Base-by-base conservation (phyloP, 345 rosid genomes). In the Lumnitzera racemosa region DNA sequence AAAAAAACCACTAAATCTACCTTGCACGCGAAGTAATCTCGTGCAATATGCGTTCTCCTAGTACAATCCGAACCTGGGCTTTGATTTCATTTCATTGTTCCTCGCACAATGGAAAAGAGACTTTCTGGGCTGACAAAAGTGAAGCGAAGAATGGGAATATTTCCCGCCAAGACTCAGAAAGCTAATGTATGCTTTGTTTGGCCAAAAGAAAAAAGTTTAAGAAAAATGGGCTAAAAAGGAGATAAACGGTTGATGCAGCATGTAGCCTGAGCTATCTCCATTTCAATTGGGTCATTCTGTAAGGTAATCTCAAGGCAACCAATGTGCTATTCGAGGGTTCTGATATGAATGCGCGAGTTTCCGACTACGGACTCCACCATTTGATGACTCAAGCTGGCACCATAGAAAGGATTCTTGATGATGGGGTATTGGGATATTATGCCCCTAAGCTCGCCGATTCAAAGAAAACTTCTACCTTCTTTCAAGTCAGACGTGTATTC, bases 221-320 rank as follows among this genome's bases (percentile, higher is more conserved):
- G 20, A 20, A 20, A 20, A 20, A 20, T 20, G 20, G 20, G 20
- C 20, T 20, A 20, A 20, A 20, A 20, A 20, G 7, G 36, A 29
- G 36, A 6, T 6, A 87, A 23, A 87, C 96, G 1, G 99, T 94
- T 43, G 99, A 94, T 52, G 82, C 87, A 15, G 97, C 99, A 43
- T 96, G 99, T 59, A 96, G 99, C 74, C 86, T 94, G 61, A 94
- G 89, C 78, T 94, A 94, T 56, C 97, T 94, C 74, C 99, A 94
- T 75, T 88, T 94, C 2, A 97, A 94, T 62, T 85, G 99, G n/a
- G 94, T 87, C 36, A 80, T 86, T 68, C 99, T 97, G 24, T 97
- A 94, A 0, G 99, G 99, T 46, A 94, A 90, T 81, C 84, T 94
- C 51, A 94, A 94, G 75, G 88, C 96, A 29, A 76, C 96, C 15